Percentiles rank a stretch among this genome's conserved stretches.
These are phyloP conservation scores for Clonostachys sp. DNA, from an alignment of 2,329 filamentous ascomycete species.

Conservation along the genomic window DNA sequence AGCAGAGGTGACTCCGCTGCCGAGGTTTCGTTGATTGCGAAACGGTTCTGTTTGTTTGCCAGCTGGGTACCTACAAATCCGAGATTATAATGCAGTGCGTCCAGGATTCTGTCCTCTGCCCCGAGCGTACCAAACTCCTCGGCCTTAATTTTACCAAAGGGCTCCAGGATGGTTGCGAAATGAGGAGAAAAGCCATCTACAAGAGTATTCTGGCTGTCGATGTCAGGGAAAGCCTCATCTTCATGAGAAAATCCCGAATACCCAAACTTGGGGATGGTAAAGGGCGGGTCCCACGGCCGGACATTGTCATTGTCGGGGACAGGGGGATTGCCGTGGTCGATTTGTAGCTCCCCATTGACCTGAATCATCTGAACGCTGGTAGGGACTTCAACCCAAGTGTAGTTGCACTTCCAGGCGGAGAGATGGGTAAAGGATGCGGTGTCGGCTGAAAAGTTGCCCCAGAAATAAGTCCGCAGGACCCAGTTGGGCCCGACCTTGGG, in stretches of 20 bases:
- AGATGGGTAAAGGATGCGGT: background rate
- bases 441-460: too few relatives aligned
- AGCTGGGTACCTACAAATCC: background rate
- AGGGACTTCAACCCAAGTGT: background rate
- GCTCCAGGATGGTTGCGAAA: background rate
- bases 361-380: background rate
- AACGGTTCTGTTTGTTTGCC: background rate
- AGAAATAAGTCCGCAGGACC: too few relatives aligned
- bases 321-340: background rate
- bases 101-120: background rate
- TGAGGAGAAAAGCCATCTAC: background rate
- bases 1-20: background rate
- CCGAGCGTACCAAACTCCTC: background rate
- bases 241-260: background rate
- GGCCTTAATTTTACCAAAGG: background rate
- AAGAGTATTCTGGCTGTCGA: background rate
- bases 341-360: background rate
- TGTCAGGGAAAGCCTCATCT: background rate
- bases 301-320: background rate
- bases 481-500: too few relatives aligned
- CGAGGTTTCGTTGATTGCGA: background rate
- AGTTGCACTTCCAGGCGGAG: background rate
- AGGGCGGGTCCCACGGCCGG: background rate
- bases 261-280: background rate
- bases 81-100: background rate